Conservation (phyloP, 129 eudicot genomes). For the Chrysanthemum seticuspe region DNA sequence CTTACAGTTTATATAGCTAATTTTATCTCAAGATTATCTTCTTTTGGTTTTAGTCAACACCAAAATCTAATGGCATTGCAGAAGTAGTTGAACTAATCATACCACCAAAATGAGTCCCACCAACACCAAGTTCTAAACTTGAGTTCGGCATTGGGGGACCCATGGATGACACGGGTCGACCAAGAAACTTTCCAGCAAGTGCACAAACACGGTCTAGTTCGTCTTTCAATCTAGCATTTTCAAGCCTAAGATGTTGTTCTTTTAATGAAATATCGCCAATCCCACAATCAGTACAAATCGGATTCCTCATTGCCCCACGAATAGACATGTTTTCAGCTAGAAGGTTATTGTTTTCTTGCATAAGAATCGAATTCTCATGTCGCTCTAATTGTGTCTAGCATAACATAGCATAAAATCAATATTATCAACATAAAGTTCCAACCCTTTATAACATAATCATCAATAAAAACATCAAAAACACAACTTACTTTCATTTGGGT, state of each 20-base stretch:
- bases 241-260: constrained; percentile 89
- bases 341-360: constrained; percentile 96
- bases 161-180: constrained; percentile 76
- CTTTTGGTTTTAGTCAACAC: no score
- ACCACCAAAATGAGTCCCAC: constrained; percentile 56
- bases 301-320: constrained; percentile 93
- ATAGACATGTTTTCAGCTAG: constrained; percentile 91
- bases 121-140: constrained; percentile 85
- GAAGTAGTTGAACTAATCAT: constrained; percentile 44
- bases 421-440: not conserved
- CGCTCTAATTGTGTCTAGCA: constrained; percentile 87
- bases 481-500: constrained; percentile 89
- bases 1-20: no score
- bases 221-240: constrained; percentile 80
- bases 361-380: constrained; percentile 82
- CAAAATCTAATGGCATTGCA: constrained; percentile 59
- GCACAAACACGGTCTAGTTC: constrained; percentile 89
- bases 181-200: constrained; percentile 79
- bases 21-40: no score
- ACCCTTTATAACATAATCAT: not conserved
- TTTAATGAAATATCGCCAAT: constrained; percentile 87
- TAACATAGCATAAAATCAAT: not conserved
- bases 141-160: constrained; percentile 75
- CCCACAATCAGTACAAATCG: constrained; percentile 89
- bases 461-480: constrained; percentile 3